Evolutionary conservation across 2,329 filamentous ascomycete species (phyloP).

Genomic region (Immersiporthe knoxdaviesiana): DNA sequence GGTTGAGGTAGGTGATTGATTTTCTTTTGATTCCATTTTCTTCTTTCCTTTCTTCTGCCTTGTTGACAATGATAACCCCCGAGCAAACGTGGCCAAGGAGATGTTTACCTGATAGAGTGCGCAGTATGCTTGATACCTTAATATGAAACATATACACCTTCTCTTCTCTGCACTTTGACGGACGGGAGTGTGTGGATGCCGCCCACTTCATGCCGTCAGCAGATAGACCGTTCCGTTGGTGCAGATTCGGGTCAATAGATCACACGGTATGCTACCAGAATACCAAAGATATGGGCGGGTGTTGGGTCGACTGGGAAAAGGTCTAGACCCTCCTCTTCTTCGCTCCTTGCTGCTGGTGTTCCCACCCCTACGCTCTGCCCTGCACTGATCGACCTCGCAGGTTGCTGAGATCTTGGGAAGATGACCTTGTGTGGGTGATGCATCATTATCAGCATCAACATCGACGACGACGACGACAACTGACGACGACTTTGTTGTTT

Average conservation of each 20-base stretch:
- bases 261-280: too few species aligned
- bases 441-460: background rate
- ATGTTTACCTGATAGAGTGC: too few species aligned
- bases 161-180: background rate
- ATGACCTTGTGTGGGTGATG: background rate
- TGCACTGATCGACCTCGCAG: conserved; percentile 1
- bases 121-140: background rate
- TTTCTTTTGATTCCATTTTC: background rate
- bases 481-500: too few species aligned
- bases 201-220: background rate
- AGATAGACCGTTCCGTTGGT: background rate
- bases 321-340: background rate
- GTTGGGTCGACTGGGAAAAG: background rate
- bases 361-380: too few species aligned
- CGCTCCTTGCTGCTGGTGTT: background rate
- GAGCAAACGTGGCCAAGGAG: background rate
- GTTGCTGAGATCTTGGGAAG: background rate
- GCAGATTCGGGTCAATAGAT: background rate
- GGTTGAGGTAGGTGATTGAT: background rate
- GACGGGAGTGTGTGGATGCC: background rate
- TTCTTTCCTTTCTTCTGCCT: background rate
- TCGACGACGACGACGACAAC: too few species aligned
- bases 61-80: background rate
- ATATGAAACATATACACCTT: background rate
- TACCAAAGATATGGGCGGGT: background rate